phyloP scores from a whole-genome alignment of 371 early-diverging fungal genomes.

The Mucor mucedo region DNA sequence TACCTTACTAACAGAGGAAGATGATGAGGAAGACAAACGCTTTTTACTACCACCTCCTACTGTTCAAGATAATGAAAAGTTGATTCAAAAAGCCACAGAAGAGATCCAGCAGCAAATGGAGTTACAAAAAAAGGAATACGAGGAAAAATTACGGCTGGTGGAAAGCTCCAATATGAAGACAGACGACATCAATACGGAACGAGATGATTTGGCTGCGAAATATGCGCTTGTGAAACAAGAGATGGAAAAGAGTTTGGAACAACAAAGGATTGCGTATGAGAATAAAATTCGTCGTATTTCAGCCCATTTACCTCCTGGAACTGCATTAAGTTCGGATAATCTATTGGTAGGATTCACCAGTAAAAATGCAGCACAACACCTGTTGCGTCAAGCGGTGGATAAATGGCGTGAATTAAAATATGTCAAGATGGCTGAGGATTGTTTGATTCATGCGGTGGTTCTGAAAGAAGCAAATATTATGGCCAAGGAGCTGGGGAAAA shows the following conservation, averaged over 20 bases:
- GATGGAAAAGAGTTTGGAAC: slow-evolving; percentile 53
- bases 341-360: slow-evolving; percentile 41
- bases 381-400: slow-evolving; percentile 30
- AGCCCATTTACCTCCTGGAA: slow-evolving; percentile 43
- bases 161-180: slow-evolving; percentile 23
- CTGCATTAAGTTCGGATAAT: slow-evolving; percentile 36
- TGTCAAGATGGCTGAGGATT: slow-evolving; percentile 70
- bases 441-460: slow-evolving; percentile 65
- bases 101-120: slow-evolving; percentile 58
- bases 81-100: slow-evolving; percentile 32
- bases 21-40: slow-evolving; percentile 1
- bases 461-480: slow-evolving; percentile 87
- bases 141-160: slow-evolving; percentile 48
- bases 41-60: neutral
- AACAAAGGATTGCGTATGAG: slow-evolving; percentile 59
- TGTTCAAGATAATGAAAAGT: slow-evolving; percentile 27
- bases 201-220: slow-evolving; percentile 32
- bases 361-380: slow-evolving; percentile 42
- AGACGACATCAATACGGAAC: slow-evolving; percentile 23
- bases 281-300: slow-evolving; percentile 54
- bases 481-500: slow-evolving; percentile 74
- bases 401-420: slow-evolving; percentile 68
- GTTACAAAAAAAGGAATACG: slow-evolving; percentile 55
- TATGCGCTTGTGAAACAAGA: slow-evolving; percentile 52
- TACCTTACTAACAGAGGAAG: slow-evolving; percentile 18